Evolutionary conservation across 1,284 basidiomycete species (phyloP).

Genomic region (Fomitopsis schrenkii): DNA sequence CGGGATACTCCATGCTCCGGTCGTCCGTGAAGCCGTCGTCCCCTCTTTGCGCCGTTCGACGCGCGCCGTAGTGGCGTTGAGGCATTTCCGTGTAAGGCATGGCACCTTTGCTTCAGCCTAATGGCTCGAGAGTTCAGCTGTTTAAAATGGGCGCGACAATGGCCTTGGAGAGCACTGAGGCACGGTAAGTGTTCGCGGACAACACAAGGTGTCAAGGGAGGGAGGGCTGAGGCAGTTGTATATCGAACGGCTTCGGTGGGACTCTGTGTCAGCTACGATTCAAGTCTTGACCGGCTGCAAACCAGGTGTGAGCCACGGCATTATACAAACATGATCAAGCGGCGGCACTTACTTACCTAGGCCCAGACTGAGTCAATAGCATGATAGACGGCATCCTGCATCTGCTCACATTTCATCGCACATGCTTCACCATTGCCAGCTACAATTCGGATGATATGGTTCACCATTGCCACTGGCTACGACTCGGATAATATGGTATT

Average conservation of each 20-base stretch:
- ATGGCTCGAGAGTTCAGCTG: too few species aligned
- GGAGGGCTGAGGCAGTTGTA: background rate
- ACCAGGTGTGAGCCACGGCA: background rate
- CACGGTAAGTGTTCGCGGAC: background rate
- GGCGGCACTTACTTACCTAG: background rate
- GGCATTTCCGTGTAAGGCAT: slow-evolving; percentile 17
- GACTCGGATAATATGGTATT: too few species aligned
- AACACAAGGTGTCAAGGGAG: background rate
- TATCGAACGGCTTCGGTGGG: background rate
- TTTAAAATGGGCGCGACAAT: too few species aligned
- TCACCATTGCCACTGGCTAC: too few species aligned
- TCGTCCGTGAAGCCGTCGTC: background rate
- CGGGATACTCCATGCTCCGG: background rate
- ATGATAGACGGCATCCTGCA: too few species aligned
- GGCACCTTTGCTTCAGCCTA: background rate
- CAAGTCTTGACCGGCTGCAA: background rate
- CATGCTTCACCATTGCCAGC: too few species aligned
- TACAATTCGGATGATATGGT: too few species aligned
- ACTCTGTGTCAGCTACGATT: background rate
- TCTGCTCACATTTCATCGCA: too few species aligned
- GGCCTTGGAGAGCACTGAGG: too few species aligned
- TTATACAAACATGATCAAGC: background rate
- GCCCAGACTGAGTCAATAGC: too few species aligned
- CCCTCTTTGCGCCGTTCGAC: background rate
- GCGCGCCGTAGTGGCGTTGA: slow-evolving; percentile 3